These are phyloP conservation scores for Lepidium didymum DNA, from an alignment of 345 rosid species.

Conservation along the genomic window DNA sequence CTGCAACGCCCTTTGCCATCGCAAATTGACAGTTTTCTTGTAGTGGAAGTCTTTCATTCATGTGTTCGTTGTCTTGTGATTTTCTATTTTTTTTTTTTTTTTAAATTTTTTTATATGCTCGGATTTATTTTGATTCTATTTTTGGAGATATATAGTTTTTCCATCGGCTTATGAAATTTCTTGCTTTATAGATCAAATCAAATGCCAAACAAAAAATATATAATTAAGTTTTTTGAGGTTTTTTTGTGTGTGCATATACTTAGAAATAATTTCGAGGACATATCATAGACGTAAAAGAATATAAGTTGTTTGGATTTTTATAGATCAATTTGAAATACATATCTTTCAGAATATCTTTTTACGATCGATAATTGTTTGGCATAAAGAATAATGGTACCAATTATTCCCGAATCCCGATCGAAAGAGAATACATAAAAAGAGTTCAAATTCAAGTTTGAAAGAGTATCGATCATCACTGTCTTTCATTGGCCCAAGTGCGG, in stretches of 20 bases:
- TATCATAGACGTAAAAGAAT: background rate
- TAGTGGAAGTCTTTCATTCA: too few species aligned
- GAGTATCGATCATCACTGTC: constrained; percentile 10
- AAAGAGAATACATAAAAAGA: constrained; percentile 15
- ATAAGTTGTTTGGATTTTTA: background rate
- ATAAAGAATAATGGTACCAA: constrained; percentile 8
- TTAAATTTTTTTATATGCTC: too few species aligned
- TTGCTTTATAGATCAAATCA: too few species aligned
- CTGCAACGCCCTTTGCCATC: too few species aligned
- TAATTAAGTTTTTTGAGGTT: background rate
- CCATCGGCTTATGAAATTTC: too few species aligned
- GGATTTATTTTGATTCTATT: too few species aligned
- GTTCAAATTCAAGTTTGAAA: constrained; percentile 1
- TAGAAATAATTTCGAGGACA: background rate
- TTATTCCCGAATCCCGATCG: constrained; percentile 13
- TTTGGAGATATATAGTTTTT: too few species aligned
- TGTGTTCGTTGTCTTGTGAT: too few species aligned
- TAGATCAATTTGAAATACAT: background rate
- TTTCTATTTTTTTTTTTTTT: too few species aligned
- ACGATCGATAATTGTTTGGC: background rate
- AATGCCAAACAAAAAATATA: too few species aligned
- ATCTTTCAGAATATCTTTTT: constrained; percentile 7
- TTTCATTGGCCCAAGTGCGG: constrained; percentile 24
- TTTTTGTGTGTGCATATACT: background rate
- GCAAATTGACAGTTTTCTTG: too few species aligned